Base-by-base conservation (phyloP, 139 green algal species). In the Chlamydomonas schloesseri region DNA sequence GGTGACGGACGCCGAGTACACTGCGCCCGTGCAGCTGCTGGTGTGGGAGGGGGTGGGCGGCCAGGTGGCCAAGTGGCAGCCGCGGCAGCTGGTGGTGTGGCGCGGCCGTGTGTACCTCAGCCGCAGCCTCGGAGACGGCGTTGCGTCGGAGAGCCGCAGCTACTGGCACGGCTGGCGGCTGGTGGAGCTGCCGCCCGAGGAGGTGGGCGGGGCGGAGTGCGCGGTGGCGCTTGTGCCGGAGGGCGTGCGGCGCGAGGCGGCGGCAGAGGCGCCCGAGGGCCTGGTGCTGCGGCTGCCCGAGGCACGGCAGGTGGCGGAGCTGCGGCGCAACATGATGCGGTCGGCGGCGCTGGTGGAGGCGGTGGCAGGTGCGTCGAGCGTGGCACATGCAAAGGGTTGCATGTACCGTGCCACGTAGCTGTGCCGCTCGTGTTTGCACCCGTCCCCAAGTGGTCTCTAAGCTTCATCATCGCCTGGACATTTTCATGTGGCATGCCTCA, bases 1-100 rank as follows among this genome's bases (percentile, higher is more conserved):
- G 91, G 60, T 90, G 34, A 89, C 65, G 14, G 91, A 92, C 29
- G 73, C 89, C 20, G 91, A 94, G 91, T 93, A 92, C 74, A 73
- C 50, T 8, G 62, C 73, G 17, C 42, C 53, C 18, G 69, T 71
- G 69, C 71, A 87, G 79, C 29, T 90, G 69, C 76, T 93, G 71
- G 29, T 47, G 24, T 91, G 90, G 90, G 87, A 93, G 84, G 87
- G 90, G 47, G 75, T 93, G 80, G 76, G 76, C 55, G 74, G 87
- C 29, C 58, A 37, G 10, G 77, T 82, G 34, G 85, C 90, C 18
- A 80, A 74, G 53, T 93, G 90, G 90, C 85, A 87, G n/a, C 72
- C 71, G 26, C 75, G 88, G n/a, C 81, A 71, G 31, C 23, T 88
- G 46, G 31, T 73, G 18, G 77, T 93, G 26, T 93, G 90, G 90